Evolutionary conservation across 805 yeast genomes (phyloP).

Genomic region (Kodamaea hsintzibuensis): DNA sequence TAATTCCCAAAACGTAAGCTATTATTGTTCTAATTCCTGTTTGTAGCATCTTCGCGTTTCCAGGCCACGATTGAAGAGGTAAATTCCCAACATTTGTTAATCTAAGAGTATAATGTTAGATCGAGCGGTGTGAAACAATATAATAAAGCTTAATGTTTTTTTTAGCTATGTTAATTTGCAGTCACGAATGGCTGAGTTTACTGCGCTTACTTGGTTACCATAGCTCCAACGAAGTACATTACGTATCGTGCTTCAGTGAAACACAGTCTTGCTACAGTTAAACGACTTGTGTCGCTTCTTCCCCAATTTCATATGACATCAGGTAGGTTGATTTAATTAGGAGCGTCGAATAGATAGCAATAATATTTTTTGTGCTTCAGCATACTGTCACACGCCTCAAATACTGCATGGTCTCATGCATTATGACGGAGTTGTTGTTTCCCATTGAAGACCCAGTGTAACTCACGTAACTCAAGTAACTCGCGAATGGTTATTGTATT

Average conservation of each 20-base stretch:
- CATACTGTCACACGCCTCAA: conserved; percentile 1
- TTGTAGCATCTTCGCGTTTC: background rate
- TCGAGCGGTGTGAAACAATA: background rate
- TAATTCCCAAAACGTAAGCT: background rate
- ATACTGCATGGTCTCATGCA: background rate
- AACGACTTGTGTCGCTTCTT: background rate
- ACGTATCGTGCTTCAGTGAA: background rate
- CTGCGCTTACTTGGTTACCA: background rate
- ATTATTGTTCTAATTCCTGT: background rate
- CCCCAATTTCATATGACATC: background rate
- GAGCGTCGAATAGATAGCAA: background rate
- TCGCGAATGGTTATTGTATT: background rate
- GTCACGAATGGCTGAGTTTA: background rate
- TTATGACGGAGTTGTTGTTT: background rate
- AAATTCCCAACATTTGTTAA: background rate
- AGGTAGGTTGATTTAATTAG: background rate
- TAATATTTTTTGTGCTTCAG: background rate
- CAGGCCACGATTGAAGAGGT: background rate
- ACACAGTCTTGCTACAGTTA: background rate
- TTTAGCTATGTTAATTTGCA: background rate
- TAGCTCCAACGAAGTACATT: background rate
- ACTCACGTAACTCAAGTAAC: background rate
- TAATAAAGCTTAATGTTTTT: background rate
- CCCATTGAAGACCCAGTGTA: background rate
- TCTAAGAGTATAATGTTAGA: background rate